phyloP scores from a whole-genome alignment of 257 asterid genomes.

The Solanum ossicruentum region DNA sequence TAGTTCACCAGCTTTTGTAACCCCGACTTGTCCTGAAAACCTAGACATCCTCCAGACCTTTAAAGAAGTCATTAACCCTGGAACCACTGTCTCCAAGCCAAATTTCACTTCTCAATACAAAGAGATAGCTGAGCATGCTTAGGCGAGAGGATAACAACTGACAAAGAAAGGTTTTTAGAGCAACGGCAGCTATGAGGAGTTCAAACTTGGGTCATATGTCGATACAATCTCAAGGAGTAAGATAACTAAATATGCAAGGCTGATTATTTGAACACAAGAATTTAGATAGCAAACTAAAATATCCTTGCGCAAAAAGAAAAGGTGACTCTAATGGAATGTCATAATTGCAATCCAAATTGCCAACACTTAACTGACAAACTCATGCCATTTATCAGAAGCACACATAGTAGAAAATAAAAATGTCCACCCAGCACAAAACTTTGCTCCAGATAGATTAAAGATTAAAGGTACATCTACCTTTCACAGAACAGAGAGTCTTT shows the following conservation, averaged over 20 bases:
- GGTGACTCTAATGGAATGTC: neutral
- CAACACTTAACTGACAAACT: neutral
- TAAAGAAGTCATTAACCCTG: neutral
- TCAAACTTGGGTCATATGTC: neutral
- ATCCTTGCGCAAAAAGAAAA: neutral
- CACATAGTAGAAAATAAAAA: neutral
- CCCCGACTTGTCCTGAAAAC: neutral
- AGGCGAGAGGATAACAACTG: neutral
- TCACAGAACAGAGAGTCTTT: conserved; percentile 28
- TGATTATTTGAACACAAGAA: neutral
- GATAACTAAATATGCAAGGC: neutral
- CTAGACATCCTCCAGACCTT: neutral
- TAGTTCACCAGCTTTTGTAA: neutral
- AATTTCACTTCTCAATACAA: neutral
- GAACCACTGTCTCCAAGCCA: neutral
- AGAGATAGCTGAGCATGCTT: neutral
- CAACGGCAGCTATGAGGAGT: neutral
- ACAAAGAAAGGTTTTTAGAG: neutral
- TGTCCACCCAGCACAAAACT: neutral
- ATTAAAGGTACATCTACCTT: conserved; percentile 27
- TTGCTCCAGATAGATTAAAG: neutral
- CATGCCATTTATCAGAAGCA: neutral
- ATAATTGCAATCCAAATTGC: neutral
- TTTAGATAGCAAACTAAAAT: neutral
- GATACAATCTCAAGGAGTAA: neutral